Evolutionary conservation across 2,329 filamentous ascomycete genomes (phyloP).

Genomic region (Fusarium longipes): DNA sequence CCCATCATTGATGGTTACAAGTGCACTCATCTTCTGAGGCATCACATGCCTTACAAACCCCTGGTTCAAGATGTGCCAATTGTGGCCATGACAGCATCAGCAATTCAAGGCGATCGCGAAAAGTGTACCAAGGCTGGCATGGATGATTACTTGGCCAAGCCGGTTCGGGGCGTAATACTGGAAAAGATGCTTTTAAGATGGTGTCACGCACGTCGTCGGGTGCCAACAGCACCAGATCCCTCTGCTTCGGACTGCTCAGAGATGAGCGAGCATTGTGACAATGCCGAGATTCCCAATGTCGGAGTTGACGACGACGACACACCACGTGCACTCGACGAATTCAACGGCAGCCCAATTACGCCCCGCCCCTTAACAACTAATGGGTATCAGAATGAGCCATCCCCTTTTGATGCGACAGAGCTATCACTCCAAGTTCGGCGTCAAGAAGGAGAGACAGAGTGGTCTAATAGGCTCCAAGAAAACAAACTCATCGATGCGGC

Average conservation of each 20-base stretch:
- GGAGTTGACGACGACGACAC: conserved; percentile 47
- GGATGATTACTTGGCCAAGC: conserved; percentile 81
- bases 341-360: conserved; percentile 51
- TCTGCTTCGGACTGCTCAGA: conserved; percentile 60
- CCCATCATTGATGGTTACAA: conserved; percentile 81
- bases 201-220: conserved; percentile 57
- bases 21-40: conserved; percentile 78
- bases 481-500: conserved; percentile 61
- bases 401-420: conserved; percentile 57
- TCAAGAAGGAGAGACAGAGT: conserved; percentile 55
- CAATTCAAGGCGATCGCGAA: conserved; percentile 80
- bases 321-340: conserved; percentile 46
- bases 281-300: conserved; percentile 55
- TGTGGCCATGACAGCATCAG: conserved; percentile 84
- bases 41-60: conserved; percentile 72
- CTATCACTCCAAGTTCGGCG: conserved; percentile 50
- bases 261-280: conserved; percentile 56
- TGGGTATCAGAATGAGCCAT: conserved; percentile 54
- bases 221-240: conserved; percentile 39
- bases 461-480: conserved; percentile 58
- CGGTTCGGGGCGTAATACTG: conserved; percentile 74
- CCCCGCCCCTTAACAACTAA: conserved; percentile 55
- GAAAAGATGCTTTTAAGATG: conserved; percentile 79
- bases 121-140: conserved; percentile 80
- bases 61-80: conserved; percentile 74